These are phyloP conservation scores for Pestalotiopsis sp. DNA, from an alignment of 2,329 filamentous ascomycete species.

Conservation along the genomic window DNA sequence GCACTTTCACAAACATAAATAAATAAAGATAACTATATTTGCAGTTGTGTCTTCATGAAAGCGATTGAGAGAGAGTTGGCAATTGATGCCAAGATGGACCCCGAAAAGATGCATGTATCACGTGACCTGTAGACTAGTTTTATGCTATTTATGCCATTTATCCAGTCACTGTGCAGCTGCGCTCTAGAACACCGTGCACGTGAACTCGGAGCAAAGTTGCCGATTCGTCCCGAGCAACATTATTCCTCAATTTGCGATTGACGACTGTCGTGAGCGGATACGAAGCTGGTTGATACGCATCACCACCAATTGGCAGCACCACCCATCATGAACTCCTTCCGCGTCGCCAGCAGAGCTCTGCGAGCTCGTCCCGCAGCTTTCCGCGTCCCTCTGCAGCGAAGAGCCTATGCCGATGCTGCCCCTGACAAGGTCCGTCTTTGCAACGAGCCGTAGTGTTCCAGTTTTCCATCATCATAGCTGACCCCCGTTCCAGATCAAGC, in stretches of 20 bases:
- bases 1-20: too few relatives aligned
- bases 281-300: conserved; percentile 45
- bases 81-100: neutral
- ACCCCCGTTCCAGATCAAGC: conserved; percentile 72
- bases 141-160: neutral
- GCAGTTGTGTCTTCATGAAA: too few relatives aligned
- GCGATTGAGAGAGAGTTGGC: neutral
- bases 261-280: conserved; percentile 41
- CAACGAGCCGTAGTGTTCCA: conserved; percentile 8
- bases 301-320: conserved; percentile 49
- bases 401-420: conserved; percentile 88
- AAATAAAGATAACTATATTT: too few relatives aligned
- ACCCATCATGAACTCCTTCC: conserved; percentile 87
- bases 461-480: conserved; percentile 28
- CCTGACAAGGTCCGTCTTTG: conserved; percentile 70
- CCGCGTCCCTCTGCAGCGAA: conserved; percentile 76
- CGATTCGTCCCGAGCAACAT: conserved; percentile 12
- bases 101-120: neutral
- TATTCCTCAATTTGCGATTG: conserved; percentile 46
- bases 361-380: conserved; percentile 79
- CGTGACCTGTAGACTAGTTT: neutral
- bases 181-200: neutral
- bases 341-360: conserved; percentile 87
- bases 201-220: conserved; percentile 10
- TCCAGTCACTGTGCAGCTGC: neutral